Base-by-base conservation (phyloP, 768 basidiomycete genomes). In the Coprinopsis cinerea region DNA sequence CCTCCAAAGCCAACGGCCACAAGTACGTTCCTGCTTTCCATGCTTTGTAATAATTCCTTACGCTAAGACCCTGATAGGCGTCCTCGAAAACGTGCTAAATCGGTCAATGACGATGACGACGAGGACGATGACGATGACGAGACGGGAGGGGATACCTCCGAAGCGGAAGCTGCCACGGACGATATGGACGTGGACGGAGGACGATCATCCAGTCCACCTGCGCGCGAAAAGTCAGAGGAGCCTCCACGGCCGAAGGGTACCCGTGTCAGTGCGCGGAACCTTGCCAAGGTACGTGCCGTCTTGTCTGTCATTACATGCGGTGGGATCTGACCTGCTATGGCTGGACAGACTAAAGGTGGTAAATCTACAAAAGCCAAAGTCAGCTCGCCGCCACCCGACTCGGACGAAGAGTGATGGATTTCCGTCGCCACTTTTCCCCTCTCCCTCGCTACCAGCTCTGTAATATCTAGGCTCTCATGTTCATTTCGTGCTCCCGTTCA, bases 1-100 rank as follows among this genome's bases (percentile, higher is more conserved):
- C 57, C 47, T 62, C 61, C 35, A 78, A 70, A 57, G 50, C 71
- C 37, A 83, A 77, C 55, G 73, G 75, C 22, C 67, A 71, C 2
- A 79, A 79, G 82, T 79, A 57, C 27, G 75, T 32, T 20, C 37
- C 15, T 37, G 14, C 26, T 47, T 24, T 36, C 13, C 41, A 44
- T 42, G 46, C 37, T 41, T 53, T 40, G 36, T 23, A 18, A 42
- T 43, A 18, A 28, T 20, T 32, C 46, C 52, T n/a, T 39, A 13
- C n/a, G n/a, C n/a, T n/a, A n/a, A n/a, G n/a, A n/a, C n/a, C n/a
- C n/a, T n/a, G n/a, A n/a, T 47, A 75, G 73, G 55, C 67, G 72
- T 40, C 51, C 65, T 22, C 71, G 72, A 43, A 62, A 59, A 42
- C 42, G 62, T 47, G 61, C 63, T 56, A 64, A 61, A 51, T 61